Evolutionary conservation across 768 basidiomycete species (phyloP), one percentile per base, ranked within the genome.

Genomic region (Myochromella boudieri): DNA sequence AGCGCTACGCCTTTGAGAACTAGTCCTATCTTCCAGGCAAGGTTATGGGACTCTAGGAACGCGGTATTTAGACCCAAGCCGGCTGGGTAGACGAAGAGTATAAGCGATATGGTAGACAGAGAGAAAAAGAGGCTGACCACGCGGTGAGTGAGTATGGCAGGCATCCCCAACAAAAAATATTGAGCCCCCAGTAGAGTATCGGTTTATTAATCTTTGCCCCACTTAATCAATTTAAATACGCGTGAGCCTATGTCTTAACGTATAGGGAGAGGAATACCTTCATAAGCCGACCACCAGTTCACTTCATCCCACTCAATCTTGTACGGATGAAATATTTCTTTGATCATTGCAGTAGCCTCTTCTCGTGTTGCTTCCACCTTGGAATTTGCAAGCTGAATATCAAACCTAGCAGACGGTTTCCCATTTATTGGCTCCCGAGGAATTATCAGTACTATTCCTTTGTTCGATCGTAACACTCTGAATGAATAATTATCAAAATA

Each of bases 221-320:
- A 53, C 52, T 53, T 24, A 20, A 15, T n/a, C 14, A 29, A 14
- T 29, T 29, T 29, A 29, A 14, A 29, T n/a, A n/a, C n/a, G n/a
- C n/a, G n/a, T n/a, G n/a, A 29, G 28, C 28, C 14, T 29, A 14
- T 14, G 28, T 8, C 28, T 8, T 29, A 8, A 29, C 8, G 28
- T 8, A 29, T 8, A 14, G 28, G 28, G 28, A 14, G 28, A 27
- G 28, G 18, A n/a, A 11, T 37, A 53, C 52, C 52, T 46, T 53
- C 48, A 32, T 53, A 53, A 24, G 52, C 52, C 8, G 52, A 53
- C 52, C 52, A 53, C 52, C 52, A 53, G 26, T 53, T 53, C 14
- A 53, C 44, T 17, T 53, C 48, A 12, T 53, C 52, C 52, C 52
- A 53, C 25, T 49, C 44, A 28, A 53, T 29, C n/a, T 53, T 17